Conservation (phyloP, 129 eudicot genomes). For the Escallonia rubra region DNA sequence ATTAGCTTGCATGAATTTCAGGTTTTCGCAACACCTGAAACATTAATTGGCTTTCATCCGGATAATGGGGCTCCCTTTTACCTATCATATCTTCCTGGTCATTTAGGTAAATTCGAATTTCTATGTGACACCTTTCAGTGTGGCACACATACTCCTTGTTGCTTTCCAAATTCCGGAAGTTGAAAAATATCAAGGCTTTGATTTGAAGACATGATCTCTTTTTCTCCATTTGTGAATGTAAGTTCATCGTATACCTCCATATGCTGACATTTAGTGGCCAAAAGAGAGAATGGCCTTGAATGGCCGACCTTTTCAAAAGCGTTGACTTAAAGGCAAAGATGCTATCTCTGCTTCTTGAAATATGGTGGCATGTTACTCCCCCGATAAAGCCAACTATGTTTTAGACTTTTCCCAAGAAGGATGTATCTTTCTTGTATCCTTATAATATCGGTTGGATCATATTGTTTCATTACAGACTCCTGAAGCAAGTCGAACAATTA, state of each 20-base stretch:
- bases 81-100: slow-evolving; percentile 84
- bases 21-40: slow-evolving; percentile 93
- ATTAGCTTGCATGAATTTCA: slow-evolving; percentile 21
- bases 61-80: slow-evolving; percentile 92
- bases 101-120: slow-evolving; percentile 44
- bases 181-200: neutral
- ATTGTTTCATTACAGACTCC: no score
- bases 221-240: neutral
- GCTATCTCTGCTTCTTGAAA: no score
- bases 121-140: neutral
- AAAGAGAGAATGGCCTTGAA: no score
- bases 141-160: neutral
- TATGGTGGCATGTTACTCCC: no score
- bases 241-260: neutral
- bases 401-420: no score
- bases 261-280: no score
- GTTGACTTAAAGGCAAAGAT: no score
- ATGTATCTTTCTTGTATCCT: no score
- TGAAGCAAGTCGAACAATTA: no score
- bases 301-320: no score
- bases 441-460: no score
- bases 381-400: no score
- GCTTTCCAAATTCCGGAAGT: neutral
- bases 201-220: neutral
- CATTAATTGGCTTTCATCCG: slow-evolving; percentile 87